A percentile compares a stretch with the other conserved stretches of the same genome.
These are phyloP conservation scores for Acanthamoeba royreba DNA, from an alignment of 208 protist species.

Conservation along the genomic window DNA sequence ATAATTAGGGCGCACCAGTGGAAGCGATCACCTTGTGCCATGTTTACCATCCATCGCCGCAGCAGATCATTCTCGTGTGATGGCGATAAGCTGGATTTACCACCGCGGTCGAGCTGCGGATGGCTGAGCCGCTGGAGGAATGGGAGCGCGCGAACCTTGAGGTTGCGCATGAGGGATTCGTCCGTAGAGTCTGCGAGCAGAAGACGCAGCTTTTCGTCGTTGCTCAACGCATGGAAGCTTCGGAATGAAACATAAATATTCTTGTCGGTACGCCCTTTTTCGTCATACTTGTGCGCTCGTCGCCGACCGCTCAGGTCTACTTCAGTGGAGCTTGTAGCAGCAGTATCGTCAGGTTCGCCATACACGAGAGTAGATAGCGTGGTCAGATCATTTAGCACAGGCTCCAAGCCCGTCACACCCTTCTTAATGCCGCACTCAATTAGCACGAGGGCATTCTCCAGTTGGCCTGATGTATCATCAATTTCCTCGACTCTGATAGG, in stretches of 20 bases:
- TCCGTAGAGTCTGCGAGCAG: slow-evolving; percentile 1
- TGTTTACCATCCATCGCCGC: neutral
- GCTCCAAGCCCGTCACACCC: neutral
- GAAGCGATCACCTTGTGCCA: neutral
- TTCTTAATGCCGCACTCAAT: neutral
- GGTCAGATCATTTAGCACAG: neutral
- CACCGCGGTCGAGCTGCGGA: neutral
- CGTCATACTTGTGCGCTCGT: too few relatives aligned
- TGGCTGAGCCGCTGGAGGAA: neutral
- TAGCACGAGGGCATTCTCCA: neutral
- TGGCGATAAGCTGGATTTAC: too few relatives aligned
- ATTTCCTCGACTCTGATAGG: neutral
- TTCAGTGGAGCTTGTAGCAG: neutral
- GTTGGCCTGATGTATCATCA: neutral
- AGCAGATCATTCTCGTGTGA: neutral
- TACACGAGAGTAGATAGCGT: neutral
- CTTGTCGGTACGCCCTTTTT: neutral
- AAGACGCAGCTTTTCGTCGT: neutral
- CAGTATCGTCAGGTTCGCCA: neutral
- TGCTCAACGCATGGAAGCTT: neutral
- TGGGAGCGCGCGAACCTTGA: neutral
- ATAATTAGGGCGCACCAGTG: slow-evolving; percentile 3
- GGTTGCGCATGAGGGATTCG: neutral
- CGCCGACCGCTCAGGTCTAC: neutral
- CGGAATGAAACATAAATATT: neutral